A percentile compares a stretch with the other conserved stretches of the same genome.
Conservation (phyloP, 805 yeast species). For the Yueomyces sp. region DNA sequence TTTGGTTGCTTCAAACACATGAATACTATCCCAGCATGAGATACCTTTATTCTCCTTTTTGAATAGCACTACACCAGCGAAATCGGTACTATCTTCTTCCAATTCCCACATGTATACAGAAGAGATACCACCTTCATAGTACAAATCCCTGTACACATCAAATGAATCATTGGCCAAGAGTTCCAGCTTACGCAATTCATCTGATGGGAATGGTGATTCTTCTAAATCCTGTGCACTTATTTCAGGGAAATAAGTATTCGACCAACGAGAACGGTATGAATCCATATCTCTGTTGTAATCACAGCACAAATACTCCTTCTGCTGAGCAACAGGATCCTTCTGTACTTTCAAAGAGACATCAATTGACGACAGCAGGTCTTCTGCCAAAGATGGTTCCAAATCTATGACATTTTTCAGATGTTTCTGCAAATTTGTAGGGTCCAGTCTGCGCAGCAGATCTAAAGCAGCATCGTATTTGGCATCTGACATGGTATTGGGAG, state of each 20-base stretch:
- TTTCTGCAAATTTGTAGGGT: slow-evolving; percentile 46
- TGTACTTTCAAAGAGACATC: slow-evolving; percentile 57
- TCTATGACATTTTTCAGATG: slow-evolving; percentile 32
- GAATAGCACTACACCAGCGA: slow-evolving; percentile 84
- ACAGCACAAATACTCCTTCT: slow-evolving; percentile 63
- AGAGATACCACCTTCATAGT: slow-evolving; percentile 89
- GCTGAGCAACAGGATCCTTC: slow-evolving; percentile 24
- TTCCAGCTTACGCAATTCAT: slow-evolving; percentile 58
- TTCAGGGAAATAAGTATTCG: slow-evolving; percentile 43
- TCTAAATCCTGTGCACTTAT: slow-evolving; percentile 34
- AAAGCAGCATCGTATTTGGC: slow-evolving; percentile 49
- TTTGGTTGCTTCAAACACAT: slow-evolving; percentile 65
- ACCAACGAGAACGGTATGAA: slow-evolving; percentile 83
- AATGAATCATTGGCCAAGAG: slow-evolving; percentile 76
- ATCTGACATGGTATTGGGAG: neutral
- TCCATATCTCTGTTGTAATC: slow-evolving; percentile 95
- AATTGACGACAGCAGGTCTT: slow-evolving; percentile 73
- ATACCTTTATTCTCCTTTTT: slow-evolving; percentile 38
- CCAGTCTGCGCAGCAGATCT: slow-evolving; percentile 61
- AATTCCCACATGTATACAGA: slow-evolving; percentile 90
- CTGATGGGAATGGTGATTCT: slow-evolving; percentile 68
- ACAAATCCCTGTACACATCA: slow-evolving; percentile 83
- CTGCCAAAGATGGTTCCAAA: slow-evolving; percentile 58
- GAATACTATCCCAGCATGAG: slow-evolving; percentile 86
- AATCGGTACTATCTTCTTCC: slow-evolving; percentile 36